Conservation (phyloP, 2,329 filamentous ascomycete species). For the Neoscytalidium dimidiatum region DNA sequence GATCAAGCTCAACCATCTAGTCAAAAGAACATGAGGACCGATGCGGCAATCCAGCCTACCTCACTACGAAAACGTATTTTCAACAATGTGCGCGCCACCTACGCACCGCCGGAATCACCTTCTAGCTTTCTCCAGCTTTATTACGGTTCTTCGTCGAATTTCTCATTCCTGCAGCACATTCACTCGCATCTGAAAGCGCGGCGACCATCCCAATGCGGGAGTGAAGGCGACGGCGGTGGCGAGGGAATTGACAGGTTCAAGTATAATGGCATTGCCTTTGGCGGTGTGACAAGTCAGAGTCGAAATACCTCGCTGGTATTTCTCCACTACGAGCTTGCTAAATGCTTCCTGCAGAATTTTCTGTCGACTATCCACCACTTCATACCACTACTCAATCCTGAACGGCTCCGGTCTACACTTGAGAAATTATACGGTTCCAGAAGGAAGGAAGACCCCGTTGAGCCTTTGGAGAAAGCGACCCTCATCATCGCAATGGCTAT, state of each 20-base stretch:
- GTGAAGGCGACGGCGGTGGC: not conserved
- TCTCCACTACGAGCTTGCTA: constrained; percentile 1
- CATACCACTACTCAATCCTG: constrained; percentile 3
- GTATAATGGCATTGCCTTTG: constrained; percentile 9
- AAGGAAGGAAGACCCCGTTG: not conserved
- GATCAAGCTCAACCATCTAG: not conserved
- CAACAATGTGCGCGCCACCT: constrained; percentile 14
- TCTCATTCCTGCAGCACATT: constrained; percentile 16
- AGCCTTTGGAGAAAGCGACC: not conserved
- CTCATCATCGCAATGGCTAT: constrained; percentile 9
- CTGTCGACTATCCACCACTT: not conserved
- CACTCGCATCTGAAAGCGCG: not conserved
- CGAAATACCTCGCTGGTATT: not conserved
- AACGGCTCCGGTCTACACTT: not conserved
- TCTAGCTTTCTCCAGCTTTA: constrained; percentile 5
- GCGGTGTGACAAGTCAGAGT: not conserved
- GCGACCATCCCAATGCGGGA: not conserved
- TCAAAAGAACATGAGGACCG: too few relatives aligned
- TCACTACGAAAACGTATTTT: not conserved
- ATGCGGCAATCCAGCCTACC: not conserved
- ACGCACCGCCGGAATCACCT: not conserved
- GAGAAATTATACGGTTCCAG: not conserved
- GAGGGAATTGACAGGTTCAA: constrained; percentile 5
- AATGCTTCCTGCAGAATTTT: not conserved
- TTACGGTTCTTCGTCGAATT: constrained; percentile 13